A percentile compares a stretch with the other conserved stretches of the same genome.
Evolutionary conservation across 306 rosid genomes (phyloP).

Genomic region (Cicer bijugum): DNA sequence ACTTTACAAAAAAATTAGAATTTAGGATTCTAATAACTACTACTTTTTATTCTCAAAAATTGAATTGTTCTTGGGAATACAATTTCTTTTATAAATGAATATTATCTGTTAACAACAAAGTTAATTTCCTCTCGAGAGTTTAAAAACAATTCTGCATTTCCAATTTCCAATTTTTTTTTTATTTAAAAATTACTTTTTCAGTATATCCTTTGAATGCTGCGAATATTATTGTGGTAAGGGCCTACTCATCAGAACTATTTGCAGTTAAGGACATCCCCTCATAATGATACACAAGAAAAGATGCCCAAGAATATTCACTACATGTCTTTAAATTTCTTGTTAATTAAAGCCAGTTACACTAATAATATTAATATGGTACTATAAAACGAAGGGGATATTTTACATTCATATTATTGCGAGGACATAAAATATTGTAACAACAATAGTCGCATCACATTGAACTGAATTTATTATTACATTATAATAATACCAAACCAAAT

Average conservation of each 20-base stretch:
- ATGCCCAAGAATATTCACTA: slow-evolving; percentile 8
- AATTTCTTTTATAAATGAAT: too few relatives aligned
- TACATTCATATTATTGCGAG: background rate
- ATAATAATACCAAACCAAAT: too few relatives aligned
- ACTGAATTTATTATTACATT: too few relatives aligned
- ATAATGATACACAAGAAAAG: background rate
- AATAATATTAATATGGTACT: background rate
- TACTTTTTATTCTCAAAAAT: too few relatives aligned
- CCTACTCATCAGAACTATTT: background rate
- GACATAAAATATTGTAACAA: background rate
- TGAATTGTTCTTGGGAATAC: too few relatives aligned
- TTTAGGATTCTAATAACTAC: too few relatives aligned
- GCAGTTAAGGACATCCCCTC: background rate
- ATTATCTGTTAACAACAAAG: too few relatives aligned
- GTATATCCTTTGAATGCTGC: background rate
- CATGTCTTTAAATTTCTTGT: background rate
- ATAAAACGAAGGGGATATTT: background rate
- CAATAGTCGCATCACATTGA: background rate
- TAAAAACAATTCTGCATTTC: too few relatives aligned
- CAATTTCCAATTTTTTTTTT: too few relatives aligned
- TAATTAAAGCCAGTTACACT: background rate
- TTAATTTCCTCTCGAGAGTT: too few relatives aligned
- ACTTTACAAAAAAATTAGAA: too few relatives aligned
- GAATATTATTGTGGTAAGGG: slow-evolving; percentile 4
- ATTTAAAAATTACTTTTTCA: background rate